A percentile compares a stretch with the other conserved stretches of the same genome.
These are phyloP conservation scores for Thielaviopsis ethacetica DNA, from an alignment of 2,329 filamentous ascomycete species.

Conservation along the genomic window DNA sequence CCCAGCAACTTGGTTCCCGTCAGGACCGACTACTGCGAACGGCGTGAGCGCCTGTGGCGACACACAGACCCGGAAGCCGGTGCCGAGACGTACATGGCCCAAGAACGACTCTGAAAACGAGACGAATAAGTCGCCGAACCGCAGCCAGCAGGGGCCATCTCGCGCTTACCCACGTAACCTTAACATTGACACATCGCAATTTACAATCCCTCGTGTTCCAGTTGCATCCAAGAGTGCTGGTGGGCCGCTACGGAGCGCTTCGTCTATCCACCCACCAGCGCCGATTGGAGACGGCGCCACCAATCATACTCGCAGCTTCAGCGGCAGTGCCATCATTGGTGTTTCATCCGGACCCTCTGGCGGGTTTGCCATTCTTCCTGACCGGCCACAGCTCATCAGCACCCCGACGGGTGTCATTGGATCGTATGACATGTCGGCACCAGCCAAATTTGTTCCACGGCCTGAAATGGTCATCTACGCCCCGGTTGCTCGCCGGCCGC, in stretches of 20 bases:
- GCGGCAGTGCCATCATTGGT: background rate
- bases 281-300: background rate
- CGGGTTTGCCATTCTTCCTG: conserved; percentile 1
- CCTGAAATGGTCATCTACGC: conserved; percentile 33
- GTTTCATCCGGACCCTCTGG: background rate
- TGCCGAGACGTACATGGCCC: background rate
- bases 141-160: background rate
- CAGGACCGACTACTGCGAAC: background rate
- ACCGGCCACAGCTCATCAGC: conserved; percentile 32
- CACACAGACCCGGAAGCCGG: background rate
- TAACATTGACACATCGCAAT: background rate
- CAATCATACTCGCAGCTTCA: conserved; percentile 1
- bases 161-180: background rate
- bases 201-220: background rate
- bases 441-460: conserved; percentile 31
- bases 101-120: background rate
- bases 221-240: conserved; percentile 4
- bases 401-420: conserved; percentile 39
- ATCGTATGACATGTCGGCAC: background rate
- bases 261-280: conserved; percentile 2
- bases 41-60: background rate
- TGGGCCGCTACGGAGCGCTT: conserved; percentile 2
- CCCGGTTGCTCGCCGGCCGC: conserved; percentile 35
- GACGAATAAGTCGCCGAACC: background rate
- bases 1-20: conserved; percentile 7